Percentiles rank a stretch among this genome's conserved stretches.
These are phyloP conservation scores for Setaria viridis DNA, from an alignment of 202 grass and related monocot species.

Conservation along the genomic window DNA sequence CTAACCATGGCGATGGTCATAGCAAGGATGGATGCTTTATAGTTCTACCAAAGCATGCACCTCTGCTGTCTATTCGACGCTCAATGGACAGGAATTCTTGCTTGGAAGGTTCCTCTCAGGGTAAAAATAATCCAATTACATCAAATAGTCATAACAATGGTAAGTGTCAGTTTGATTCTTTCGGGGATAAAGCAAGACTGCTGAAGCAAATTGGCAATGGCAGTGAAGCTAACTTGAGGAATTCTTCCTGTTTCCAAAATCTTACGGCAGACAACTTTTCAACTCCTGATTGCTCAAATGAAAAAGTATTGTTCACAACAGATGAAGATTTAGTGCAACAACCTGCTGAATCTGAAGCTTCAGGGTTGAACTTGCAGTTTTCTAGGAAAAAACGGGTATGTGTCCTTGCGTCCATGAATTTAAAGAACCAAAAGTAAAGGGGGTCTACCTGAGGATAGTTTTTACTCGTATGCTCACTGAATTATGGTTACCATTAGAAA, in stretches of 20 bases:
- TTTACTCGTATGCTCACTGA: slow-evolving; percentile 12
- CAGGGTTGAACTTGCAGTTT: slow-evolving; percentile 7
- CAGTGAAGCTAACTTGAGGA: slow-evolving; percentile 34
- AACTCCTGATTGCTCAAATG: slow-evolving; percentile 48
- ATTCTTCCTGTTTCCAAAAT: slow-evolving; percentile 31
- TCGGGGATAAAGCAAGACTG: slow-evolving; percentile 21
- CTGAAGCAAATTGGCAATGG: slow-evolving; percentile 33
- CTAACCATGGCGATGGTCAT: slow-evolving; percentile 30
- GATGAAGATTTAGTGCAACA: slow-evolving; percentile 47
- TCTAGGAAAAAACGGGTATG: slow-evolving; percentile 52
- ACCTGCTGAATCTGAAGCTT: slow-evolving; percentile 29
- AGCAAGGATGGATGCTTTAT: slow-evolving; percentile 58
- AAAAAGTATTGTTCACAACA: slow-evolving; percentile 71
- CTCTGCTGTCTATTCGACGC: slow-evolving; percentile 35
- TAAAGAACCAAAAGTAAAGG: slow-evolving; percentile 5
- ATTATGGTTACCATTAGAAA: neutral
- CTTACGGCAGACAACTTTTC: slow-evolving; percentile 46
- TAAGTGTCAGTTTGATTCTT: slow-evolving; percentile 45
- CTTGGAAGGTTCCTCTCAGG: slow-evolving; percentile 41
- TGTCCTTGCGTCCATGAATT: slow-evolving; percentile 21
- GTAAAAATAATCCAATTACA: slow-evolving; percentile 41
- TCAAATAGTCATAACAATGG: slow-evolving; percentile 30
- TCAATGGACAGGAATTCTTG: slow-evolving; percentile 42
- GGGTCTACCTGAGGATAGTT: neutral
- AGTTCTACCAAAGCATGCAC: slow-evolving; percentile 66